Conservation (phyloP, 2,329 filamentous ascomycete genomes). For the Aspergillus novofumigatus region DNA sequence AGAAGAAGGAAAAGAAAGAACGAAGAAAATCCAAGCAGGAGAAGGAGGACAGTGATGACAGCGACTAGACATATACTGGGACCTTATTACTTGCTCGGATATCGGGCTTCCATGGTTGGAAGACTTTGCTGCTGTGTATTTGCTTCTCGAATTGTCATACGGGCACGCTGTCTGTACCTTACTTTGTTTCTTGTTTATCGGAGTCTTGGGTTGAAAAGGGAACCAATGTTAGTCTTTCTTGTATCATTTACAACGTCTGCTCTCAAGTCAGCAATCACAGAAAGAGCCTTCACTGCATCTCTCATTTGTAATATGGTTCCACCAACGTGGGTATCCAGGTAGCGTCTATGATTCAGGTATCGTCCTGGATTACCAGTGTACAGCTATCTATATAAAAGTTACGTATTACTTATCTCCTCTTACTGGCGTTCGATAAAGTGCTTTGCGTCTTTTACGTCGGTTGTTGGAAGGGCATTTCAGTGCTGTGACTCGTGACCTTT, state of each 20-base stretch:
- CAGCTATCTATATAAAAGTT: not conserved
- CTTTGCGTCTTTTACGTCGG: not conserved
- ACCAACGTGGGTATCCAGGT: not conserved
- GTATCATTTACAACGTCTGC: constrained; percentile 14
- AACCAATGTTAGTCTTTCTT: constrained; percentile 27
- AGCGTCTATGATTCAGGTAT: not conserved
- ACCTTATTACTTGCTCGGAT: constrained; percentile 15
- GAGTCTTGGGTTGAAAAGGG: constrained; percentile 41
- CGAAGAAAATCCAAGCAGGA: constrained; percentile 82
- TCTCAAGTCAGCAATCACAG: not conserved
- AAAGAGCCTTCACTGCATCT: not conserved
- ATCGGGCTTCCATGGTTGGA: constrained; percentile 6
- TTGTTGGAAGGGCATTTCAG: not conserved
- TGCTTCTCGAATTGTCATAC: constrained; percentile 8
- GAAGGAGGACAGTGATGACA: constrained; percentile 63
- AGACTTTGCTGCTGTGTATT: constrained; percentile 2
- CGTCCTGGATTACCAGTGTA: not conserved
- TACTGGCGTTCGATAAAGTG: not conserved
- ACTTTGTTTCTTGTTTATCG: constrained; percentile 28
- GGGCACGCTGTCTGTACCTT: constrained; percentile 39
- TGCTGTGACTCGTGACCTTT: not conserved
- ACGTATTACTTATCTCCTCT: not conserved
- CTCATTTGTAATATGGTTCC: not conserved
- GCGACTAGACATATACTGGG: constrained; percentile 34
- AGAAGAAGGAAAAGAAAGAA: constrained; percentile 55